Evolutionary conservation across 1,284 basidiomycete genomes (phyloP).

Genomic region (Malassezia cuniculi): DNA sequence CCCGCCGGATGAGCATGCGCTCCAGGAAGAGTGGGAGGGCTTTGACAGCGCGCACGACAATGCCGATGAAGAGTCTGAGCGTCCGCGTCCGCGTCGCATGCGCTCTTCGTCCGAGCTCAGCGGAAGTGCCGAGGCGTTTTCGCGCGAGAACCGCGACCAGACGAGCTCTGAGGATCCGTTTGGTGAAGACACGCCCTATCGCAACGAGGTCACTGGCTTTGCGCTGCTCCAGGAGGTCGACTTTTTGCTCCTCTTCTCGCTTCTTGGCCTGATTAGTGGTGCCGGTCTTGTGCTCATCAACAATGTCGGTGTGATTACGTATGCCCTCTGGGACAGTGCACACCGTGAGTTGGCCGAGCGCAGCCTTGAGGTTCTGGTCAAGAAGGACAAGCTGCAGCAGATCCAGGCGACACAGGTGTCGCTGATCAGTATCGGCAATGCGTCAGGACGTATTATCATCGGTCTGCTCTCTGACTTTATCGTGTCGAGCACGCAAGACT

Average conservation of each 20-base stretch:
- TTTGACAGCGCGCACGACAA: background rate
- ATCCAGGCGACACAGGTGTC: conserved; percentile 67
- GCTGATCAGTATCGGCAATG: conserved; percentile 70
- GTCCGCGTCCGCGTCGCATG: conserved; percentile 7
- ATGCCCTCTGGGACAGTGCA: conserved; percentile 67
- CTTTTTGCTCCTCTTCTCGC: conserved; percentile 62
- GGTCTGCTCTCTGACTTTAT: conserved; percentile 62
- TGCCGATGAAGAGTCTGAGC: background rate
- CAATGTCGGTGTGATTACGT: conserved; percentile 82
- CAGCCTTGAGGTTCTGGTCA: conserved; percentile 25
- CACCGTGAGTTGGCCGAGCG: conserved; percentile 46
- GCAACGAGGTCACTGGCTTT: conserved; percentile 50
- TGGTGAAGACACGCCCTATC: conserved; percentile 1
- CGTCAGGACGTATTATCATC: conserved; percentile 62
- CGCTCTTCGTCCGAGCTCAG: conserved; percentile 27
- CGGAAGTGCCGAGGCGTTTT: conserved; percentile 23
- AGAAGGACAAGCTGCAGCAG: conserved; percentile 56
- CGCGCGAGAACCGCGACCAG: conserved; percentile 9
- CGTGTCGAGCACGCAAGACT: conserved; percentile 17
- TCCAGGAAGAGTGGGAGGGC: too few relatives aligned
- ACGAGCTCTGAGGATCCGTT: background rate
- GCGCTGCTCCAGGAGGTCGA: conserved; percentile 51
- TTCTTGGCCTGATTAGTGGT: conserved; percentile 66
- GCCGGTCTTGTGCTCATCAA: conserved; percentile 88
- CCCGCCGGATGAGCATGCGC: conserved; percentile 45